Evolutionary conservation across 306 rosid species (phyloP).

Genomic region (Malus domestica): DNA sequence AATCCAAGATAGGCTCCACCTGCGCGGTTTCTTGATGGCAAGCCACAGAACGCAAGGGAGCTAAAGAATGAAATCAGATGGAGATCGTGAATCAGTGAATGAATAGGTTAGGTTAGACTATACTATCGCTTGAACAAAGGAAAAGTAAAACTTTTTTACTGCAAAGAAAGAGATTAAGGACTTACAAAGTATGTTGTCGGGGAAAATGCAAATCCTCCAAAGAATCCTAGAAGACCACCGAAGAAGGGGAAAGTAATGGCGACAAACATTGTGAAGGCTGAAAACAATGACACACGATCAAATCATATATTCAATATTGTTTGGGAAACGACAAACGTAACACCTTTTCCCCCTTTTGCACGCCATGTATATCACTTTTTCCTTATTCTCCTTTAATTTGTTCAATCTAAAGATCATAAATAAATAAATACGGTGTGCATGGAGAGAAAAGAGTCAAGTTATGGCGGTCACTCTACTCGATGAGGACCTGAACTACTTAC

Average conservation of each 20-base stretch:
- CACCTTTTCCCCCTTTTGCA: too few species aligned
- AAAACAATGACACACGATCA: background rate
- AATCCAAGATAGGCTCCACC: conserved; percentile 53
- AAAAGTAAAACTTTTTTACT: background rate
- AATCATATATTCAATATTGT: background rate
- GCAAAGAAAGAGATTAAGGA: background rate
- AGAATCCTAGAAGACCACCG: conserved; percentile 56
- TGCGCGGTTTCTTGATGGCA: conserved; percentile 49
- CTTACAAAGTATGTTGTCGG: conserved; percentile 81
- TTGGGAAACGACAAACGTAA: too few species aligned
- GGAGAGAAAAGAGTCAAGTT: too few species aligned
- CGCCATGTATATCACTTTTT: too few species aligned
- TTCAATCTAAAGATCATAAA: too few species aligned
- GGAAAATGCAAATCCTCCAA: conserved; percentile 79
- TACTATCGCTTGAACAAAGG: too few species aligned
- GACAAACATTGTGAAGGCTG: conserved; percentile 70
- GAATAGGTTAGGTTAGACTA: too few species aligned
- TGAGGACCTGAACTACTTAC: conserved; percentile 22
- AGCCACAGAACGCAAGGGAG: conserved; percentile 83
- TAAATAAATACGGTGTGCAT: too few species aligned
- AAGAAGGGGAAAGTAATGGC: conserved; percentile 71
- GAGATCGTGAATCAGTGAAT: background rate
- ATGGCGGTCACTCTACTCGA: background rate
- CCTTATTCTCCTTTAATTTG: too few species aligned
- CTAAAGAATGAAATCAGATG: conserved; percentile 21